Evolutionary conservation across 2,329 filamentous ascomycete genomes (phyloP).

Genomic region (Aureobasidium uvarum): DNA sequence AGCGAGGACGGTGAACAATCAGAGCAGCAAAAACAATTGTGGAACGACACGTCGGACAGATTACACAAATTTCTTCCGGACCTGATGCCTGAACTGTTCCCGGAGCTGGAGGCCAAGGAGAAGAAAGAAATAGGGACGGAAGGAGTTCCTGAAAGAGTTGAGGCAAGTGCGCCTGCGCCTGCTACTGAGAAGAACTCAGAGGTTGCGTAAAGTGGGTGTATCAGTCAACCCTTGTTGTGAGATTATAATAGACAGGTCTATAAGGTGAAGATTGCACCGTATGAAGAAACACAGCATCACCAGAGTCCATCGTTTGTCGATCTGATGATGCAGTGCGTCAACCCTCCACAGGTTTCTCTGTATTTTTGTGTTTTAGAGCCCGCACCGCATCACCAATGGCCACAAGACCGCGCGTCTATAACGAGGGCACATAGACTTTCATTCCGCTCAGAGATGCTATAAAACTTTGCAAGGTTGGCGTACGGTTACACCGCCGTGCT

Average conservation of each 20-base stretch:
- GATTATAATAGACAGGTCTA: background rate
- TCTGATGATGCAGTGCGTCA: too few relatives aligned
- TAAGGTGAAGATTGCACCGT: background rate
- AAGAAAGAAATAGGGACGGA: background rate
- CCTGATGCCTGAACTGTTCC: slow-evolving; percentile 60
- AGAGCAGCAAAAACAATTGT: slow-evolving; percentile 53
- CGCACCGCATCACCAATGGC: too few relatives aligned
- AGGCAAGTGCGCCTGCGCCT: background rate
- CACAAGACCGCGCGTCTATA: background rate
- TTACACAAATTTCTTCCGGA: slow-evolving; percentile 61
- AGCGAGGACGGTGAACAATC: slow-evolving; percentile 41
- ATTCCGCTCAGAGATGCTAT: background rate
- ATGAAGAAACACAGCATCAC: background rate
- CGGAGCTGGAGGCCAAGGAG: slow-evolving; percentile 42
- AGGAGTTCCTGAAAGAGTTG: background rate
- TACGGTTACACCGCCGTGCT: background rate
- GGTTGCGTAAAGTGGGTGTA: background rate
- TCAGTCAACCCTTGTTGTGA: background rate
- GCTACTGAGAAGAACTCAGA: background rate
- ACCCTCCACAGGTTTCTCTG: too few relatives aligned
- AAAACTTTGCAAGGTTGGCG: background rate
- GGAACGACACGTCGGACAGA: slow-evolving; percentile 60
- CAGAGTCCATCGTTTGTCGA: background rate
- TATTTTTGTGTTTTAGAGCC: too few relatives aligned
- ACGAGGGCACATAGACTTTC: background rate